Percentiles rank a stretch among this genome's conserved stretches.
Evolutionary conservation across 2,329 filamentous ascomycete species (phyloP).

Genomic region (Trichoderma semiorbis): DNA sequence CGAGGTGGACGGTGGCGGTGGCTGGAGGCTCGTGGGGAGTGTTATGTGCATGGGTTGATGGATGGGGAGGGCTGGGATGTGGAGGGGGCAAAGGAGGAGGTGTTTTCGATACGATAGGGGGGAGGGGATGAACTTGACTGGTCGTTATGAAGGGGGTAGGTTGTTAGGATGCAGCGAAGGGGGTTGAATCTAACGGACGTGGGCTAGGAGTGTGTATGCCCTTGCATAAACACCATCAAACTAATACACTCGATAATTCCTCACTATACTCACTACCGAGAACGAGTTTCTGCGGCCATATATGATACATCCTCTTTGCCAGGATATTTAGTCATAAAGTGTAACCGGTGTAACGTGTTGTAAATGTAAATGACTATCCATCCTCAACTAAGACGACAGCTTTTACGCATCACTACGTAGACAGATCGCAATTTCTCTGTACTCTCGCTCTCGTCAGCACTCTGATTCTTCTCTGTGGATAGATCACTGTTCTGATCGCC

Average conservation of each 20-base stretch:
- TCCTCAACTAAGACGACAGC: background rate
- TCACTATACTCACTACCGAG: background rate
- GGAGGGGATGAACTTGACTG: background rate
- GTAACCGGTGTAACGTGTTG: background rate
- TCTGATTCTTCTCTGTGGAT: background rate
- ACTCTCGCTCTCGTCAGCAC: background rate
- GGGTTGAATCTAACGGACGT: background rate
- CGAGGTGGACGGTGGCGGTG: background rate
- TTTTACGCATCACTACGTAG: background rate
- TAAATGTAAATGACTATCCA: background rate
- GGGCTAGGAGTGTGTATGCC: background rate
- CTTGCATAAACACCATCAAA: background rate
- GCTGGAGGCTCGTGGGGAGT: constrained; percentile 35
- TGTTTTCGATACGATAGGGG: constrained; percentile 27
- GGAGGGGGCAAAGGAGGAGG: constrained; percentile 26
- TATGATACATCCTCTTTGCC: background rate
- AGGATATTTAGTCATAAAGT: background rate
- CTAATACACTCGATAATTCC: background rate
- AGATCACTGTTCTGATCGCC: background rate
- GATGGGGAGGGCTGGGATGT: constrained; percentile 30
- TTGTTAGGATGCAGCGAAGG: background rate
- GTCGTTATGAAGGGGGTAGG: background rate
- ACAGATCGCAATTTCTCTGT: background rate
- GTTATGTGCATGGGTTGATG: constrained; percentile 39
- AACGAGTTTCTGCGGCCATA: background rate